Evolutionary conservation across 805 yeast species (phyloP).

Genomic region (Clavispora asparagi): DNA sequence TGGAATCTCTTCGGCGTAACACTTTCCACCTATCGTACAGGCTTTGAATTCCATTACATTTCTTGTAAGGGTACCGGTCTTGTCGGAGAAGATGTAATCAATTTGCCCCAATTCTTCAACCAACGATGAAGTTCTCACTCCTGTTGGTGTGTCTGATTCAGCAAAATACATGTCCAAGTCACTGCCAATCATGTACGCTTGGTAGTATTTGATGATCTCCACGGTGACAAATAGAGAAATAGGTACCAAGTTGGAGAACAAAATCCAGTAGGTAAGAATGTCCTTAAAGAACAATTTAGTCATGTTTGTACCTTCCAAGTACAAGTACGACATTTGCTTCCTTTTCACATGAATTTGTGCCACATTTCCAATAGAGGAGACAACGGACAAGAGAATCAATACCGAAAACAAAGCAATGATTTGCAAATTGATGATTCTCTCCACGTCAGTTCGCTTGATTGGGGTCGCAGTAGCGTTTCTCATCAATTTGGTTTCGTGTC

Average conservation of each 20-base stretch:
- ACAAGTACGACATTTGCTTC: slow-evolving; percentile 55
- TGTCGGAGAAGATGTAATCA: slow-evolving; percentile 92
- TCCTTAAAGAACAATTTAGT: slow-evolving; percentile 77
- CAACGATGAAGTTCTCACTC: slow-evolving; percentile 88
- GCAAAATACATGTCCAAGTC: slow-evolving; percentile 91
- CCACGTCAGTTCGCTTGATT: slow-evolving; percentile 94
- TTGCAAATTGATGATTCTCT: slow-evolving; percentile 88
- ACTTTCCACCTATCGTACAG: slow-evolving; percentile 87
- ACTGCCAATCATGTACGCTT: slow-evolving; percentile 88
- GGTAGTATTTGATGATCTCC: slow-evolving; percentile 91
- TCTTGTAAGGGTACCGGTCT: slow-evolving; percentile 94
- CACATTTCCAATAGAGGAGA: slow-evolving; percentile 87
- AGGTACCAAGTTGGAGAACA: slow-evolving; percentile 96
- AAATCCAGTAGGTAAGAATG: slow-evolving; percentile 89
- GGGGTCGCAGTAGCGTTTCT: slow-evolving; percentile 99
- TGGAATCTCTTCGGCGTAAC: slow-evolving; percentile 84
- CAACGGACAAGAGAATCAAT: slow-evolving; percentile 65
- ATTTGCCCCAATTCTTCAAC: slow-evolving; percentile 98
- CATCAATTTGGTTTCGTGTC: slow-evolving; percentile 97
- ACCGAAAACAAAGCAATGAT: slow-evolving; percentile 83
- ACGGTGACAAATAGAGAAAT: slow-evolving; percentile 94
- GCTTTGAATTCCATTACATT: slow-evolving; percentile 96
- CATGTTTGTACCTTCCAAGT: slow-evolving; percentile 62
- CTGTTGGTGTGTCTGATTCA: slow-evolving; percentile 87
- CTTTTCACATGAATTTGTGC: slow-evolving; percentile 56